Conservation (phyloP, 768 basidiomycete genomes). For the Rhizopogon sp. region DNA sequence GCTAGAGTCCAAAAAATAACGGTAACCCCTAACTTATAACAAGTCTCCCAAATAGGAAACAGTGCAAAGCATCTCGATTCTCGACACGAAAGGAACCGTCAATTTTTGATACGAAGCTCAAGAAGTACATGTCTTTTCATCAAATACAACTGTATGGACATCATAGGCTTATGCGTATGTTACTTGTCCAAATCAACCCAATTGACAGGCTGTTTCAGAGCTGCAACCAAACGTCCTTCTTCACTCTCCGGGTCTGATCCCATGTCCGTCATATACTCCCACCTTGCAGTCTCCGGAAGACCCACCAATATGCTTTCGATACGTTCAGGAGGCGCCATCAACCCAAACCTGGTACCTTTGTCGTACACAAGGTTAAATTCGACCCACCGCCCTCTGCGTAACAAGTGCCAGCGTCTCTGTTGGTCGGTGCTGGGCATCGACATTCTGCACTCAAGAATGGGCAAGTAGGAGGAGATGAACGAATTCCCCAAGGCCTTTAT, state of each 20-base stretch:
- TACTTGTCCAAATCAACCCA: conserved; percentile 38
- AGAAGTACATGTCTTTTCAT: too few relatives aligned
- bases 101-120: too few relatives aligned
- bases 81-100: too few relatives aligned
- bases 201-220: conserved; percentile 55
- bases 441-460: conserved; percentile 68
- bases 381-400: conserved; percentile 88
- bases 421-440: conserved; percentile 52
- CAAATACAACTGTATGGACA: too few relatives aligned
- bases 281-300: conserved; percentile 79
- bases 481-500: conserved; percentile 67
- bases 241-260: conserved; percentile 56
- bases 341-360: conserved; percentile 82
- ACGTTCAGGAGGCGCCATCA: conserved; percentile 78
- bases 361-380: conserved; percentile 92
- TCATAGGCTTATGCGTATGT: too few relatives aligned
- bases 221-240: conserved; percentile 61
- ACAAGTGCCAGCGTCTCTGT: conserved; percentile 87
- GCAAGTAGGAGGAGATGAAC: conserved; percentile 87
- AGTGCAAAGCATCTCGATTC: too few relatives aligned
- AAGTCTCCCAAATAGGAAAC: neutral
- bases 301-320: conserved; percentile 91
- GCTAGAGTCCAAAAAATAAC: neutral
- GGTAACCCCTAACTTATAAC: neutral
- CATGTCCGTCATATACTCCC: conserved; percentile 85